Evolutionary conservation across 345 rosid genomes (phyloP), one percentile per base, ranked within the genome.

Genomic region (Lumnitzera racemosa): DNA sequence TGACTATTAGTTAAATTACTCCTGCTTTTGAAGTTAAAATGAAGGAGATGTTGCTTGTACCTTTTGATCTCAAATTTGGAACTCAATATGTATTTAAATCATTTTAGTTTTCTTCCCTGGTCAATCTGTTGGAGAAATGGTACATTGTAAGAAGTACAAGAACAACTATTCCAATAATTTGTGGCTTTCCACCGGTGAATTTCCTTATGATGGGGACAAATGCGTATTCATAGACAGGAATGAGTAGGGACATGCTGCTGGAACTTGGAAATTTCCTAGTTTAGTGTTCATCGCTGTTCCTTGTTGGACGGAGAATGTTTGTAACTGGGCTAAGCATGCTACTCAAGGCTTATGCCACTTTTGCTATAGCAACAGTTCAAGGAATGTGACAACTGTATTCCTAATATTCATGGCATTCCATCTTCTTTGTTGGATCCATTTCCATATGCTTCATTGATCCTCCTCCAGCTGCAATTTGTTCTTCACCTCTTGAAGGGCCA

Each of bases 251-350:
- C 76, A 76, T 76, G 69, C 66, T 1, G 66, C 20, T 1, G 76
- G 80, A 61, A 76, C 70, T 23, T 41, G 15, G 31, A 68, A 68
- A 51, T 57, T 29, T 31, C 71, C 68, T 3, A 72, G 47, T 15
- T 51, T 64, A 13, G 46, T 53, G 53, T 76, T 24, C 76, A 76
- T 76, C 11, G 59, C 12, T 24, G 66, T 72, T 48, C 74, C 71
- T 46, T 76, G 76, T 53, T 72, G 74, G 59, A 76, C 69, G 2
- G 76, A 68, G 54, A 76, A 46, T 10, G 80, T 76, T 56, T 68
- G 80, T 13, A 76, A 60, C 14, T 72, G 80, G 13, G 80, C 80
- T 20, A 72, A n/a, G 51, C 80, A 68, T 15, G 80, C 20, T 20
- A 20, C 20, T 20, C 20, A 20, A 20, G 20, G 20, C 20, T 20